These are phyloP conservation scores for Hericium coralloides DNA, from an alignment of 768 basidiomycete species.

Conservation along the genomic window DNA sequence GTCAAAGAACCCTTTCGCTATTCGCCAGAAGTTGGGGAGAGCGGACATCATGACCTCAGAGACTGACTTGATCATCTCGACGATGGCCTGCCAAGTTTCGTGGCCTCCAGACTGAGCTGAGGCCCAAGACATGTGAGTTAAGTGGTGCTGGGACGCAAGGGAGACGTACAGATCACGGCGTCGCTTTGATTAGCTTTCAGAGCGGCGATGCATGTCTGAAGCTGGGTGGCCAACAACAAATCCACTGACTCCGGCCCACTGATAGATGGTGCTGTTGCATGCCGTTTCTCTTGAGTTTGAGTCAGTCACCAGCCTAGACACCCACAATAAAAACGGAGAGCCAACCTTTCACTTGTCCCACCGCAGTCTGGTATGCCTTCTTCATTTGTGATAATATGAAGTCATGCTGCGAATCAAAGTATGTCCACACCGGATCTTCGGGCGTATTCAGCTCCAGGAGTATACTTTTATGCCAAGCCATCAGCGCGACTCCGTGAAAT, in stretches of 20 bases:
- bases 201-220: slow-evolving; percentile 51
- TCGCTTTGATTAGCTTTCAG: slow-evolving; percentile 62
- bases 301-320: background rate
- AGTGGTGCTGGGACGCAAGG: background rate
- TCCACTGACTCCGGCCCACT: slow-evolving; percentile 31
- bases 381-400: slow-evolving; percentile 77
- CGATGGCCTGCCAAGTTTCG: slow-evolving; percentile 74
- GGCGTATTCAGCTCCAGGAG: slow-evolving; percentile 76
- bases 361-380: slow-evolving; percentile 43
- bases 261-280: slow-evolving; percentile 29
- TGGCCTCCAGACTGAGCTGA: slow-evolving; percentile 64
- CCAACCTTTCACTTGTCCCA: slow-evolving; percentile 44
- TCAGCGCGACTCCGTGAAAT: background rate
- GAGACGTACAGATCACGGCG: slow-evolving; percentile 41
- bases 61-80: slow-evolving; percentile 74
- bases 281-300: slow-evolving; percentile 33
- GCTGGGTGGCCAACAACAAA: slow-evolving; percentile 40
- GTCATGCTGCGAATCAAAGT: slow-evolving; percentile 88
- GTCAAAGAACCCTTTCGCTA: slow-evolving; percentile 84
- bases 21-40: slow-evolving; percentile 90
- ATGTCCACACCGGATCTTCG: slow-evolving; percentile 93
- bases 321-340: background rate
- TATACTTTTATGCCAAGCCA: slow-evolving; percentile 43
- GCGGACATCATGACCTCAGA: slow-evolving; percentile 80
- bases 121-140: background rate